Evolutionary conservation across 495 filamentous ascomycete species (phyloP).

Genomic region (Penicillium mononematosum): DNA sequence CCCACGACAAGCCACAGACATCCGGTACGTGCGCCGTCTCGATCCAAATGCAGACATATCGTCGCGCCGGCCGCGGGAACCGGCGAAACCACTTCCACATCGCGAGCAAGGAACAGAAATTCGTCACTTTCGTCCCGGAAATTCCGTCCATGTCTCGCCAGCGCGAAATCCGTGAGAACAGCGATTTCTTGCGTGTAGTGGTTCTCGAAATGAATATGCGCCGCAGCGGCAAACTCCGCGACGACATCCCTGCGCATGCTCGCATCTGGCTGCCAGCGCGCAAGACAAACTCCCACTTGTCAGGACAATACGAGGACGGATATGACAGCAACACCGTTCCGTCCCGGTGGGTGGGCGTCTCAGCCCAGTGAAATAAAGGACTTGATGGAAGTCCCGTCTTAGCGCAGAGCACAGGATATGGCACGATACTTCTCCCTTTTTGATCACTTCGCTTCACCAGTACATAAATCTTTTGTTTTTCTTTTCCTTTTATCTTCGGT

Average conservation of each 20-base stretch:
- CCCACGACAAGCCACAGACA: constrained; percentile 32
- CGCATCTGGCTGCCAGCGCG: constrained; percentile 85
- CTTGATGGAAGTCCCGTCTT: constrained; percentile 2
- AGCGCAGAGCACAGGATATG: constrained; percentile 20
- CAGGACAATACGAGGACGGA: constrained; percentile 35
- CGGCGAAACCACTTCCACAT: constrained; percentile 38
- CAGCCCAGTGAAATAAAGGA: constrained; percentile 22
- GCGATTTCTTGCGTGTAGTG: constrained; percentile 88
- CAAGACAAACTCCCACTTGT: constrained; percentile 42
- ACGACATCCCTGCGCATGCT: constrained; percentile 77
- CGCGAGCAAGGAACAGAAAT: constrained; percentile 37
- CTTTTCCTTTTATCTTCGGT: constrained; percentile 12
- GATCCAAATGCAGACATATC: constrained; percentile 85
- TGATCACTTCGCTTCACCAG: constrained; percentile 1
- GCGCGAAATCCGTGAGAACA: constrained; percentile 88
- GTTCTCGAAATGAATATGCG: constrained; percentile 99
- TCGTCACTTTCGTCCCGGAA: constrained; percentile 42
- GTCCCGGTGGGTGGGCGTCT: constrained; percentile 44
- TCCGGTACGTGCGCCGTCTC: constrained; percentile 62
- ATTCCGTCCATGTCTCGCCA: constrained; percentile 61
- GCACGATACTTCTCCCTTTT: not conserved
- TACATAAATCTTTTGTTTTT: constrained; percentile 18
- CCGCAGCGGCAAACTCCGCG: constrained; percentile 82
- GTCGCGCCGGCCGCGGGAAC: constrained; percentile 36
- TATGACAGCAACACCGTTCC: constrained; percentile 39